These are phyloP conservation scores for Psilocybe sp. DNA, from an alignment of 768 basidiomycete genomes.

Conservation along the genomic window DNA sequence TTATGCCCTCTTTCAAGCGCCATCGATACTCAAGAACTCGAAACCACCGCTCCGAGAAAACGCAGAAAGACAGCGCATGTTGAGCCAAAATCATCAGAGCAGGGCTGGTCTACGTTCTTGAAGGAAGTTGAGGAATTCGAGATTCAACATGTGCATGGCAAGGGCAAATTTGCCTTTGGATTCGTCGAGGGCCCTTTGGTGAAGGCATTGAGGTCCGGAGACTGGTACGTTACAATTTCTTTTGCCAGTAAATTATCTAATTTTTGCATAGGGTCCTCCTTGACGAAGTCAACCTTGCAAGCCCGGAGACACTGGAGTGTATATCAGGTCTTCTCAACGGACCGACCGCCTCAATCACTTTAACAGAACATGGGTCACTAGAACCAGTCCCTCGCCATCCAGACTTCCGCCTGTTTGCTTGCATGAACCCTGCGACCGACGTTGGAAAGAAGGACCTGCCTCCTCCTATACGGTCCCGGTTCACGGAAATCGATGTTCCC, in stretches of 20 bases:
- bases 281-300: conserved; percentile 95
- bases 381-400: conserved; percentile 90
- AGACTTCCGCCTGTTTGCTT: conserved; percentile 95
- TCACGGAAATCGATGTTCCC: conserved; percentile 95
- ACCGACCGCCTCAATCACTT: conserved; percentile 83
- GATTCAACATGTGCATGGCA: conserved; percentile 81
- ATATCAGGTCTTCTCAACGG: conserved; percentile 84
- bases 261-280: conserved; percentile 71
- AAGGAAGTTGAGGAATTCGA: conserved; percentile 77
- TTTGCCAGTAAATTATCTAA: neutral
- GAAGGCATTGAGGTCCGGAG: conserved; percentile 80
- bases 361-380: conserved; percentile 90
- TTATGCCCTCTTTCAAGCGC: conserved; percentile 5
- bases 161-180: conserved; percentile 88
- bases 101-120: conserved; percentile 67
- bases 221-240: conserved; percentile 63
- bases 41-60: conserved; percentile 57
- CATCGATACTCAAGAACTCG: conserved; percentile 9
- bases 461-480: conserved; percentile 83
- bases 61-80: conserved; percentile 57
- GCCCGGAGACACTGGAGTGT: conserved; percentile 91
- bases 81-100: conserved; percentile 40
- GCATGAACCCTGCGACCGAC: conserved; percentile 99
- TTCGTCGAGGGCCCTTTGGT: conserved; percentile 97
- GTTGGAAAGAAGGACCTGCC: conserved; percentile 98